phyloP scores from a whole-genome alignment of 768 basidiomycete genomes.

The Vararia minispora region DNA sequence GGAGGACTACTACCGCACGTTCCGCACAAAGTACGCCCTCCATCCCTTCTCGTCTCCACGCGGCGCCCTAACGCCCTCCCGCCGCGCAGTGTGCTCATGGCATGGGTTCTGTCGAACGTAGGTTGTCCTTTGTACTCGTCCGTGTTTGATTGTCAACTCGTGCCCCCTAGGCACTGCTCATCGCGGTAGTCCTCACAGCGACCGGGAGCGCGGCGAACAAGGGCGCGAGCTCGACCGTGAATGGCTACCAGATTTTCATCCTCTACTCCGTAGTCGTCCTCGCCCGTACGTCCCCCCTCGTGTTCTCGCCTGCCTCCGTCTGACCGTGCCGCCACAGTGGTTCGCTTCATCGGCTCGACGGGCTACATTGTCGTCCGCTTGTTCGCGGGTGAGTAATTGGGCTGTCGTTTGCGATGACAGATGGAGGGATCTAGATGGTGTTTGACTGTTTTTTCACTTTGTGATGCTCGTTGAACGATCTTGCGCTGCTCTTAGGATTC shows the following conservation, averaged over 20 bases:
- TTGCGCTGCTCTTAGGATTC: too few relatives aligned
- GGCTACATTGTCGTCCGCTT: conserved; percentile 76
- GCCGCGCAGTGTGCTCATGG: conserved; percentile 52
- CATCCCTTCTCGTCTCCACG: neutral
- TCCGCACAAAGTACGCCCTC: conserved; percentile 68
- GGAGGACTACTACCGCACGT: conserved; percentile 82
- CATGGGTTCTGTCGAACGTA: conserved; percentile 86
- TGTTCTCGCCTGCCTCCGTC: neutral
- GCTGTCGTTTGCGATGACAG: too few relatives aligned
- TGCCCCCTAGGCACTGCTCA: conserved; percentile 46
- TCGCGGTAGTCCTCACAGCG: conserved; percentile 54
- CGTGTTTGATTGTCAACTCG: conserved; percentile 3
- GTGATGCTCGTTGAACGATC: too few relatives aligned
- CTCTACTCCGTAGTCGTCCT: conserved; percentile 82
- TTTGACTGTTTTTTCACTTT: too few relatives aligned
- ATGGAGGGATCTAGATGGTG: too few relatives aligned
- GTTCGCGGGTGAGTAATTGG: conserved; percentile 86
- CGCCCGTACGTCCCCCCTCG: conserved; percentile 49
- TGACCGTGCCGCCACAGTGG: conserved; percentile 33
- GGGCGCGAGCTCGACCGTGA: conserved; percentile 45
- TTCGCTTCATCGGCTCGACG: conserved; percentile 77
- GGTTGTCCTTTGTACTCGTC: conserved; percentile 16
- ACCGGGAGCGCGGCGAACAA: conserved; percentile 37
- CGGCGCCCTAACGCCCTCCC: neutral
- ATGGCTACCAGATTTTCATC: conserved; percentile 84